phyloP scores from a whole-genome alignment of 352 stramenopile genomes.

The Pythium sukuiense region DNA sequence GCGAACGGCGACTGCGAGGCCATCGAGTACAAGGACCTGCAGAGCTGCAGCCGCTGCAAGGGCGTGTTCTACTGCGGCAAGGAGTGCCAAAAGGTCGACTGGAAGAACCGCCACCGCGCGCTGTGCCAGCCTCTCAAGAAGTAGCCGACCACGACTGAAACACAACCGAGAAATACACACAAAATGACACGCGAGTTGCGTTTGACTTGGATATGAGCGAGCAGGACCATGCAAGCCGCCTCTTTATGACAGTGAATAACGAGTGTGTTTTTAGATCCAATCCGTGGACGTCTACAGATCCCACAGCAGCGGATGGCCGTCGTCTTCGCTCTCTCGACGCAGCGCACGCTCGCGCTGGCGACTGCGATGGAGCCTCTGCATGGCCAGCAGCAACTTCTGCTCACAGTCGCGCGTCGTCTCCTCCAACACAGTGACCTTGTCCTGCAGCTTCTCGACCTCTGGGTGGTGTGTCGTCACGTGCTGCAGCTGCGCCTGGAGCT shows the following conservation, averaged over 20 bases:
- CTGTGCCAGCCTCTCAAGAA: conserved; percentile 38
- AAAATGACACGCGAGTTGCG: background rate
- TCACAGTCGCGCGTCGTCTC: conserved; percentile 45
- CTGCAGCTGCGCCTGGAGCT: conserved; percentile 49
- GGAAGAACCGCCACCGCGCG: conserved; percentile 57
- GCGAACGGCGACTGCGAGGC: conserved; percentile 47
- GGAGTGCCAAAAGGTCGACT: conserved; percentile 61
- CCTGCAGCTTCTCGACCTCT: conserved; percentile 41
- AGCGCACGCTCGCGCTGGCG: conserved; percentile 67
- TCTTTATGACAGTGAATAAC: background rate
- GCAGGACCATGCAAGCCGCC: too few relatives aligned
- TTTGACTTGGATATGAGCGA: background rate
- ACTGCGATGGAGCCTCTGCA: conserved; percentile 74
- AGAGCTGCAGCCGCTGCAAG: conserved; percentile 59
- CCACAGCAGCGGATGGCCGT: conserved; percentile 57
- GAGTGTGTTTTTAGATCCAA: conserved; percentile 9
- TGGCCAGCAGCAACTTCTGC: conserved; percentile 68
- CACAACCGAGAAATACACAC: background rate
- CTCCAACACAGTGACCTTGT: conserved; percentile 43
- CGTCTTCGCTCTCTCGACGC: conserved; percentile 43
- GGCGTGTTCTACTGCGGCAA: conserved; percentile 74
- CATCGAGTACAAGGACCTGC: conserved; percentile 52
- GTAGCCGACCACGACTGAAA: background rate
- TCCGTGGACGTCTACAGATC: conserved; percentile 29
- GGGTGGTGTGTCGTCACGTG: conserved; percentile 48